Base-by-base conservation (phyloP, 164 flowering plant species). In the Vitis amurensis region DNA sequence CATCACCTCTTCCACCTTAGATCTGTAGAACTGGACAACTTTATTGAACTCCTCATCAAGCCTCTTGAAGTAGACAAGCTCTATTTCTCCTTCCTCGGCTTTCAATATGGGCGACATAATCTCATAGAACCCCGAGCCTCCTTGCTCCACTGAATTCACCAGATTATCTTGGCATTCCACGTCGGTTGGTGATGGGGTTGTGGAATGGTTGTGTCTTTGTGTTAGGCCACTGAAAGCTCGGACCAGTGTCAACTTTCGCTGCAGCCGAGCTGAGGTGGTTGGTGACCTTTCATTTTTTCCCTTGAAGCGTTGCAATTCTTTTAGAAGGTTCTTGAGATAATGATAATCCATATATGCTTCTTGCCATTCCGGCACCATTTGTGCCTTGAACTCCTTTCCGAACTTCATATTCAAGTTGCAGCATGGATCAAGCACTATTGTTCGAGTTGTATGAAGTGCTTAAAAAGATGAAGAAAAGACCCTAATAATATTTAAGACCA, bases 321-420 rank as follows among this genome's bases (percentile, higher is more conserved):
- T 44, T 31, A 60, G n/a, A 8, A 60, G 48, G 3, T 48, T 60
- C 37, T 60, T 60, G 17, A 60, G 63, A 11, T 48, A 44, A 60
- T 60, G 30, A 13, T 60, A 60, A 48, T 60, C 63, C 63, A 60
- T 60, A 31, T 60, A 60, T 15, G 63, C 63, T 60, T 60, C 63
- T 12, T 5, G 30, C 63, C 63, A 60, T 48, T 60, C 63, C 5
- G 63, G 50, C 63, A 60, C 63, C 63, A 60, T 60, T 31, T 60
- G 63, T 60, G 13, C 37, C 48, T 60, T 60, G 15, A 60, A 60
- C 11, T 30, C 48, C 37, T 60, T 60, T 48, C 63, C 63, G 14
- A 60, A 60, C 63, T 60, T 60, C 63, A 60, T 60, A 44, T 60
- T 60, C 37, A 30, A 29, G 8, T 37, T 37, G 44, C 7, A 3